A percentile compares a stretch with the other conserved stretches of the same genome.
Conservation (phyloP, 176 grass and related monocot genomes). For the Sorghum bicolor region Sorghum_bicolor_NCBIv3 NC_012870.2:66201001-66201500, state of each 20-base stretch:
- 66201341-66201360: slow-evolving; percentile 16
- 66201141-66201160: slow-evolving; percentile 96
- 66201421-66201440: slow-evolving; percentile 73
- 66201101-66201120: slow-evolving; percentile 93
- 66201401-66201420: slow-evolving; percentile 83
- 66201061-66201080: not conserved
- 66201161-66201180: slow-evolving; percentile 63
- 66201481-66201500: slow-evolving; percentile 97
- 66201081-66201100: slow-evolving; percentile 51
- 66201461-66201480: slow-evolving; percentile 76
- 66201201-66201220: not conserved
- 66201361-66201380: slow-evolving; percentile 65
- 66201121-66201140: slow-evolving; percentile 74
- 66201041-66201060: not conserved
- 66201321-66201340: slow-evolving; percentile 17
- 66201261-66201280: not conserved
- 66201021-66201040: not conserved
- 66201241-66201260: not conserved
- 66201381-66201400: slow-evolving; percentile 67
- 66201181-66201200: not conserved
- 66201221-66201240: not conserved
- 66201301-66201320: not conserved
- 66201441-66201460: slow-evolving; percentile 89
- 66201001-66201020: not conserved
- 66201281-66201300: not conserved